A percentile compares a stretch with the other conserved stretches of the same genome.
phyloP scores from a whole-genome alignment of 1,284 basidiomycete genomes.

The Heterobasidion annosum region DNA sequence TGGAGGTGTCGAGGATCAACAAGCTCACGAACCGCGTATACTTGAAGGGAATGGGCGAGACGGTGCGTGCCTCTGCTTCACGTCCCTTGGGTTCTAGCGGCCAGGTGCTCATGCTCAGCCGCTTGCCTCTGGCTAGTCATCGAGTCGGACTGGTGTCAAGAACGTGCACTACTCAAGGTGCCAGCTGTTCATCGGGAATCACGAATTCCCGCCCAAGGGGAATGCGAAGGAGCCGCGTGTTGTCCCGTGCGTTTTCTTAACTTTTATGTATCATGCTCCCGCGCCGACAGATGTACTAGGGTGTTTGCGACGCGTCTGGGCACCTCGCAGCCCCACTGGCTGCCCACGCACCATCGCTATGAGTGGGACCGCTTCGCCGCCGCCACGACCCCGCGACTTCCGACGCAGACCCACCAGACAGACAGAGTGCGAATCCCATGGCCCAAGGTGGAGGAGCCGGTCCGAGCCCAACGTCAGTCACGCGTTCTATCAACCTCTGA shows the following conservation, averaged over 20 bases:
- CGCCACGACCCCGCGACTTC: slow-evolving; percentile 50
- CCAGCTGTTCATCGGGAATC: slow-evolving; percentile 64
- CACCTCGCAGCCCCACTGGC: slow-evolving; percentile 50
- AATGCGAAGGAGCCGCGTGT: slow-evolving; percentile 30
- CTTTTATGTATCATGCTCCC: background rate
- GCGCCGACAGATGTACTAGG: slow-evolving; percentile 24
- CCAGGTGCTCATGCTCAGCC: background rate
- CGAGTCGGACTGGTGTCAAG: slow-evolving; percentile 21
- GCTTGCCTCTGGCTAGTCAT: slow-evolving; percentile 14
- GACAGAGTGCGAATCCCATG: slow-evolving; percentile 47
- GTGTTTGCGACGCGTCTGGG: slow-evolving; percentile 69
- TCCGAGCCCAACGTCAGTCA: slow-evolving; percentile 38
- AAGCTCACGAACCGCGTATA: slow-evolving; percentile 63
- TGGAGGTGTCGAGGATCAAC: slow-evolving; percentile 67
- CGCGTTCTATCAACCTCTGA: background rate
- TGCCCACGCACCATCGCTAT: slow-evolving; percentile 37
- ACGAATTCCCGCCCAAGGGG: slow-evolving; percentile 42
- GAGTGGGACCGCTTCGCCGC: slow-evolving; percentile 62
- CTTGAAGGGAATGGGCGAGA: slow-evolving; percentile 41
- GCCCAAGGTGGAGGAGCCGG: slow-evolving; percentile 42
- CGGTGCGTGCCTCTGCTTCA: slow-evolving; percentile 25
- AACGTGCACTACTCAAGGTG: slow-evolving; percentile 71
- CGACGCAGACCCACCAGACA: slow-evolving; percentile 30
- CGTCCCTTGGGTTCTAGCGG: background rate
- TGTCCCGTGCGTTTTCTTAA: slow-evolving; percentile 33